Evolutionary conservation across 2,329 filamentous ascomycete genomes (phyloP), one percentile per base, ranked within the genome.

Genomic region (Periglandula ipomoeae): DNA sequence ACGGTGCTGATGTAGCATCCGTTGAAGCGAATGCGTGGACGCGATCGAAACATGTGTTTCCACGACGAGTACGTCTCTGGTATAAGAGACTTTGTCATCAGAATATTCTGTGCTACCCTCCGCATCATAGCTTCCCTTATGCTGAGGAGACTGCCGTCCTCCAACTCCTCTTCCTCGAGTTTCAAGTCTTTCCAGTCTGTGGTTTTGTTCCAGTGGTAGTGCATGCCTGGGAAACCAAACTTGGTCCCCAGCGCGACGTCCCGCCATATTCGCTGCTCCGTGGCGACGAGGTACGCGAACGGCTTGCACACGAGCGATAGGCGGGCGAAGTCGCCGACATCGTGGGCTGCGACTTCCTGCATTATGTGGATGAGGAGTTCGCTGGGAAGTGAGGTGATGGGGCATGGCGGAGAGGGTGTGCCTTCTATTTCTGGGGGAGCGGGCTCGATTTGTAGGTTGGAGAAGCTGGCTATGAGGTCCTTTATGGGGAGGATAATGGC

Each of bases 1-100:
- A 95, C 89, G 0, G 91, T 97, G 65, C 83, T 88, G 66, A 98
- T 97, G 70, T 98, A 98, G 67, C 89, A 86, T 23, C 93, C 93
- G 59, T 93, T 93, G 73, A 95, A 98, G 50, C 93, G 87, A 52
- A 97, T 77, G 39, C 93, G 84, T 2, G 93, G 91, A 13, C 89
- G 85, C 5, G 74, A 72, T 35, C 85, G 87, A 70, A 95, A 95
- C 71, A 95, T 87, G 47, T 71, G 66, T 59, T 78, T 70, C 79
- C 80, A 84, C 2, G 76, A 67, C 3, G 66, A 60, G 58, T 81
- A 82, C 0, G 58, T 3, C 62, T 61, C 1, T 67, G 66, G 42
- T 20, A 73, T 63, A 27, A 79, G 65, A 3, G 67, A 61, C 17
- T 64, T 55, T 0, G 74, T 76, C 6, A 61, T 59, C 6, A 65